Evolutionary conservation across 176 grass and related monocot species (phyloP).

Genomic region (Oryza meridionalis): DNA sequence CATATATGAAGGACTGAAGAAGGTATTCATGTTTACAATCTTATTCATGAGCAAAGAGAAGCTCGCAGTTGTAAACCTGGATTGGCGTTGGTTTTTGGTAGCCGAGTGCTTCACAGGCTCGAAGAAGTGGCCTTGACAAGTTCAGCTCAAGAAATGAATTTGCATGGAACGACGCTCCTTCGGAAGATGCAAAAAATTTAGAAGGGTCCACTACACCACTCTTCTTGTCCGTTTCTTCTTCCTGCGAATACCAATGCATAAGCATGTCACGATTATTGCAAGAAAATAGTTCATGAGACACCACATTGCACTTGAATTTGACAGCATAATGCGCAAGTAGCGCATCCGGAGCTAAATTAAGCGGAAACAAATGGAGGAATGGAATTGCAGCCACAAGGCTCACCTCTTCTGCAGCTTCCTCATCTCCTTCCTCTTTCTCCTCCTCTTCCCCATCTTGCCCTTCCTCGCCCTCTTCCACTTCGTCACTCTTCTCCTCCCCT

Average conservation of each 20-base stretch:
- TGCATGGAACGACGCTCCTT: constrained; percentile 87
- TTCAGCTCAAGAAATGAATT: constrained; percentile 93
- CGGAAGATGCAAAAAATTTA: constrained; percentile 69
- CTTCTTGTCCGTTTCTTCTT: constrained; percentile 18
- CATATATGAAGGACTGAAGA: background rate
- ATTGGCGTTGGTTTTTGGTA: constrained; percentile 97
- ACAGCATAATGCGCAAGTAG: background rate
- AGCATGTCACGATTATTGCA: background rate
- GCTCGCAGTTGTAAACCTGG: constrained; percentile 61
- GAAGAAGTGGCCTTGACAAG: constrained; percentile 80
- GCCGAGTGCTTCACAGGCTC: constrained; percentile 87
- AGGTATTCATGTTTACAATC: background rate
- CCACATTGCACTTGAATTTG: background rate
- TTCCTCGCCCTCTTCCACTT: constrained; percentile 12
- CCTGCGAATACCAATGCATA: constrained; percentile 30
- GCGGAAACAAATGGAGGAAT: background rate
- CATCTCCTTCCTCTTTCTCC: background rate
- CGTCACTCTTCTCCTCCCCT: background rate
- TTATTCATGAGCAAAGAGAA: background rate
- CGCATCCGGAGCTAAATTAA: background rate
- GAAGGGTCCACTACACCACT: constrained; percentile 16
- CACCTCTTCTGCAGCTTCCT: constrained; percentile 38
- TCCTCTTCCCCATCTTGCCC: constrained; percentile 5
- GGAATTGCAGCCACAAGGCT: background rate
- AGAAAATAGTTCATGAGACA: background rate